A percentile compares a stretch with the other conserved stretches of the same genome.
Evolutionary conservation across 2,329 filamentous ascomycete genomes (phyloP).

Genomic region (Aspergillus hortae): DNA sequence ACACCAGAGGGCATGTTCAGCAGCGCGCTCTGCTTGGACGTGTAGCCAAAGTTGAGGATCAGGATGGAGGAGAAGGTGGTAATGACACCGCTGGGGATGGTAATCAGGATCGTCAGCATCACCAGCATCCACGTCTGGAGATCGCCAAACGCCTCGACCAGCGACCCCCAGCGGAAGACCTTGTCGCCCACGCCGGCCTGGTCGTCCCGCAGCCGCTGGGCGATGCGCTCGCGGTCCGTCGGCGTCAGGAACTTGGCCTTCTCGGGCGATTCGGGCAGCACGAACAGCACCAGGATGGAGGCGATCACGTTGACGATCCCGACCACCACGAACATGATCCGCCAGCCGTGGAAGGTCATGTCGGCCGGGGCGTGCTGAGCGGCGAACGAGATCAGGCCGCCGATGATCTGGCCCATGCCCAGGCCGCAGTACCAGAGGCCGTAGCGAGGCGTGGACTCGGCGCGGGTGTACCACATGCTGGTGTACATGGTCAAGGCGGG

Average conservation of each 20-base stretch:
- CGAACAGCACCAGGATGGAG: slow-evolving; percentile 16
- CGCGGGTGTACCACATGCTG: slow-evolving; percentile 26
- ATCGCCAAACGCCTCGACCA: slow-evolving; percentile 18
- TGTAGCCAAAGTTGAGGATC: slow-evolving; percentile 41
- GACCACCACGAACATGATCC: slow-evolving; percentile 28
- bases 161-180: slow-evolving; percentile 19
- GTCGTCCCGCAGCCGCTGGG: slow-evolving; percentile 16
- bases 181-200: slow-evolving; percentile 18
- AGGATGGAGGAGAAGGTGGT: slow-evolving; percentile 45
- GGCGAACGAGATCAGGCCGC: slow-evolving; percentile 26
- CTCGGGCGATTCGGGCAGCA: slow-evolving; percentile 18
- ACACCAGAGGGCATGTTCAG: slow-evolving; percentile 45
- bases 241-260: slow-evolving; percentile 22
- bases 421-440: slow-evolving; percentile 29
- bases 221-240: slow-evolving; percentile 15
- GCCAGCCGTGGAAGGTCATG: slow-evolving; percentile 21
- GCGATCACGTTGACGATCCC: slow-evolving; percentile 22
- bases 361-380: slow-evolving; percentile 22
- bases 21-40: slow-evolving; percentile 39
- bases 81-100: slow-evolving; percentile 44
- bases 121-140: slow-evolving; percentile 20
- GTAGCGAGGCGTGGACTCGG: slow-evolving; percentile 24
- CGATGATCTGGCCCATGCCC: slow-evolving; percentile 27
- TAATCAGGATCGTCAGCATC: slow-evolving; percentile 30
- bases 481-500: slow-evolving; percentile 26